Percentiles rank a stretch among this genome's conserved stretches.
These are phyloP conservation scores for Nepenthes alata DNA, from an alignment of 179 eudicot genomes.

Conservation along the genomic window DNA sequence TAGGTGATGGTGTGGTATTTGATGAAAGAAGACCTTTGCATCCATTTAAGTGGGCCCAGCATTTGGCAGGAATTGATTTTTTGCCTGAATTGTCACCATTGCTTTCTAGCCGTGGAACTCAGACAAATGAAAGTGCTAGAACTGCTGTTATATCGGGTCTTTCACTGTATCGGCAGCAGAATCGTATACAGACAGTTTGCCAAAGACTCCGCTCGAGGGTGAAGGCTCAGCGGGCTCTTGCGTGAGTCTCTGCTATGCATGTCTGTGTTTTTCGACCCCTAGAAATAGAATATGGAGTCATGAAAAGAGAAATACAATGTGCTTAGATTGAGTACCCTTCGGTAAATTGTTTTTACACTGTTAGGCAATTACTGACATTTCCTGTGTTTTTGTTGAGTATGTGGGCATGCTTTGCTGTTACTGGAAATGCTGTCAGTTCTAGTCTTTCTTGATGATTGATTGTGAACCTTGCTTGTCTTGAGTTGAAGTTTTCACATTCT, in stretches of 20 bases:
- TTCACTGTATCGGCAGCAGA: constrained; percentile 72
- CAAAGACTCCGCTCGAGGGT: constrained; percentile 73
- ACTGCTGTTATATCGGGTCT: constrained; percentile 57
- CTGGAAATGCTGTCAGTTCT: background rate
- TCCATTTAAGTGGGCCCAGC: constrained; percentile 95
- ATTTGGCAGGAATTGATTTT: constrained; percentile 87
- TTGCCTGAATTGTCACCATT: constrained; percentile 82
- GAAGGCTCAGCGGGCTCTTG: constrained; percentile 86
- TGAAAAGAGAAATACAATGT: background rate
- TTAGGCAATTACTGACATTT: too few relatives aligned
- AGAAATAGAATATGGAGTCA: constrained; percentile 4
- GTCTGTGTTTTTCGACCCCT: constrained; percentile 19
- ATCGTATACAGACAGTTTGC: constrained; percentile 72
- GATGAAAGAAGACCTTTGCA: constrained; percentile 57
- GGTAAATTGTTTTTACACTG: constrained; percentile 4
- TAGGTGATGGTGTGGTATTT: constrained; percentile 46
- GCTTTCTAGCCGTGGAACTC: constrained; percentile 27
- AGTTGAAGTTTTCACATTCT: constrained; percentile 28
- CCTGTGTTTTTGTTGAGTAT: too few relatives aligned
- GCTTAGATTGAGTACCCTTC: constrained; percentile 4
- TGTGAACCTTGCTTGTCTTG: constrained; percentile 2
- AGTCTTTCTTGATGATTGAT: background rate
- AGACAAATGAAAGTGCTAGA: constrained; percentile 33
- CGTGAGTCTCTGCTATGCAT: constrained; percentile 68
- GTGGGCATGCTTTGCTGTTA: too few relatives aligned